phyloP scores from a whole-genome alignment of 441 rosid genomes.

The Populus hybrid region DNA sequence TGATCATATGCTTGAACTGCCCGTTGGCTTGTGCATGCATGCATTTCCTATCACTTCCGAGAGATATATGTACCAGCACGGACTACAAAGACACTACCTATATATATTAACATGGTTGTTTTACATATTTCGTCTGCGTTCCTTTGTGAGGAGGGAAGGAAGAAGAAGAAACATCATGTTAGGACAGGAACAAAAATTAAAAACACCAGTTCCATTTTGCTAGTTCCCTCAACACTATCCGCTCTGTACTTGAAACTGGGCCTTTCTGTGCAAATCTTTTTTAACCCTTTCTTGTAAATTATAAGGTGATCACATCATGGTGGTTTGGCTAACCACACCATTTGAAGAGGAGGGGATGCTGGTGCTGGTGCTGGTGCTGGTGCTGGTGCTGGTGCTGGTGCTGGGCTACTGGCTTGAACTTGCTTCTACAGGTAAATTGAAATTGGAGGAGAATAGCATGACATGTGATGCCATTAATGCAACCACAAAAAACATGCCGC shows the following conservation, averaged over 20 bases:
- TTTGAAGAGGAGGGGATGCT: neutral
- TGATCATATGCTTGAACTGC: conserved; percentile 9
- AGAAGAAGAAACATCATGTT: neutral
- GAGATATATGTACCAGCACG: neutral
- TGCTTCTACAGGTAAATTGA: neutral
- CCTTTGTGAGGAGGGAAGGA: neutral
- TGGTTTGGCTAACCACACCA: neutral
- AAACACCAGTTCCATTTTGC: neutral
- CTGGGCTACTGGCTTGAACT: neutral
- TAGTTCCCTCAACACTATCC: neutral
- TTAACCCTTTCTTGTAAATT: neutral
- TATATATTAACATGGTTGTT: neutral
- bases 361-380: too few relatives aligned
- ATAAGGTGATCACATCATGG: neutral
- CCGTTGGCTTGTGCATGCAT: neutral
- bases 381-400: neutral
- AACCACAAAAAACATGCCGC: neutral
- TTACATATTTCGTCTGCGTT: neutral
- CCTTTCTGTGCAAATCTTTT: neutral
- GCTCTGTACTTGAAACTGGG: neutral
- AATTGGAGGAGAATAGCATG: neutral
- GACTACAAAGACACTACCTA: neutral
- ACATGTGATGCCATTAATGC: conserved; percentile 25
- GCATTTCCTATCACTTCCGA: neutral
- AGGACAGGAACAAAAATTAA: neutral